phyloP scores from a whole-genome alignment of 306 rosid genomes.

The Hylodesmum podocarpum region DNA sequence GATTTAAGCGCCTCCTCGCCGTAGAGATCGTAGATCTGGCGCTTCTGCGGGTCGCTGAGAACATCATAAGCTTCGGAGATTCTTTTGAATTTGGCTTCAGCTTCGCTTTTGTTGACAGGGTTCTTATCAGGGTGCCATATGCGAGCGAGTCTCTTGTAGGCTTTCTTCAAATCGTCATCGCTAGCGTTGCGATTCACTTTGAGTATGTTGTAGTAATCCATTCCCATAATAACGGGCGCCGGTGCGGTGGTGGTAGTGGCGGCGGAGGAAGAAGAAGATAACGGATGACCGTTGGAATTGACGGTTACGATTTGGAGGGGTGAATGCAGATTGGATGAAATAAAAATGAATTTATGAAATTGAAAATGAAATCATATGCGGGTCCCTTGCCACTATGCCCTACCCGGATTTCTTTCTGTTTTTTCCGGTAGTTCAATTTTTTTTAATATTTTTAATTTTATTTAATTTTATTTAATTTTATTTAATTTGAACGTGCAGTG shows the following conservation, averaged over 20 bases:
- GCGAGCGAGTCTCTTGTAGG: conserved; percentile 79
- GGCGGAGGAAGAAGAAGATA: too few relatives aligned
- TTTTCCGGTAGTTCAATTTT: not conserved
- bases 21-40: conserved; percentile 94
- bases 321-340: not conserved
- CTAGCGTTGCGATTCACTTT: conserved; percentile 83
- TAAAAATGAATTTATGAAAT: not conserved
- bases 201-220: conserved; percentile 90
- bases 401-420: not conserved
- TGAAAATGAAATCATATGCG: conserved; percentile 11
- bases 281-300: conserved; percentile 31
- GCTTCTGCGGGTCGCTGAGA: conserved; percentile 81
- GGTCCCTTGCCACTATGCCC: conserved; percentile 26
- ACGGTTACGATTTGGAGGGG: conserved; percentile 34
- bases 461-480: not conserved
- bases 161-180: conserved; percentile 80
- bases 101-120: conserved; percentile 58
- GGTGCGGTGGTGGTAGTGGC: not conserved
- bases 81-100: conserved; percentile 82
- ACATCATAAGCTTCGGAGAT: conserved; percentile 92
- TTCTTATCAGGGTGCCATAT: conserved; percentile 97
- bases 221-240: conserved; percentile 46
- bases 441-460: not conserved
- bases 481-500: not conserved
- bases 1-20: conserved; percentile 86